Evolutionary conservation across 208 protist genomes (phyloP).

Genomic region (Leishmania lainsoni): DNA sequence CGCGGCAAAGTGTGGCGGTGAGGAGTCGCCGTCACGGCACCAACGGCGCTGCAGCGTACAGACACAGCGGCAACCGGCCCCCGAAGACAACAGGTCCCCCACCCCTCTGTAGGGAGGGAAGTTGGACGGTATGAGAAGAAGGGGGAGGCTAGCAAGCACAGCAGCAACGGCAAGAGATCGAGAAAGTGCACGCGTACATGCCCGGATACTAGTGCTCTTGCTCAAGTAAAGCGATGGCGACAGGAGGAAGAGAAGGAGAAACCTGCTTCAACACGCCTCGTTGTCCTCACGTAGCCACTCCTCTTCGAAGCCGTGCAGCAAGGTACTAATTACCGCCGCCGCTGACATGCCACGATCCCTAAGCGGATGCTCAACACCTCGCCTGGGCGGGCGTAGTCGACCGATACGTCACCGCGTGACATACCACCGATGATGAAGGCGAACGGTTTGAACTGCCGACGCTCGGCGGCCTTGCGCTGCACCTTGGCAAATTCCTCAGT

Average conservation of each 20-base stretch:
- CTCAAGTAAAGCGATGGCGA: neutral
- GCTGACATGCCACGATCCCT: slow-evolving; percentile 84
- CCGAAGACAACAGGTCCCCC: too few relatives aligned
- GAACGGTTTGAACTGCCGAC: slow-evolving; percentile 71
- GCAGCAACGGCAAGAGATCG: neutral
- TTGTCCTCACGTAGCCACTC: slow-evolving; percentile 87
- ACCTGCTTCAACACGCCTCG: slow-evolving; percentile 31
- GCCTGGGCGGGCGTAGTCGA: slow-evolving; percentile 62
- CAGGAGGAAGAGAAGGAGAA: too few relatives aligned
- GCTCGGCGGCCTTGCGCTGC: slow-evolving; percentile 44
- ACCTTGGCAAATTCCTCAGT: slow-evolving; percentile 41
- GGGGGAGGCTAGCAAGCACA: too few relatives aligned
- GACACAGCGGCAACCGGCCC: too few relatives aligned
- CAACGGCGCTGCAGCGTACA: neutral
- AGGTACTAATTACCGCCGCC: slow-evolving; percentile 66
- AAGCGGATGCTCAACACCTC: slow-evolving; percentile 72
- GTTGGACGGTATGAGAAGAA: too few relatives aligned
- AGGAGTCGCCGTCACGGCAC: neutral
- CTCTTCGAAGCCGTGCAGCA: slow-evolving; percentile 86
- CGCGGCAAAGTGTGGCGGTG: neutral
- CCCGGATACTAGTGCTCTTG: neutral
- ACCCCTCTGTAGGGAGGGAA: too few relatives aligned
- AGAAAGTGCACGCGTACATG: neutral
- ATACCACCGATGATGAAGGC: slow-evolving; percentile 89
- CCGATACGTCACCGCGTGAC: slow-evolving; percentile 80